Evolutionary conservation across 768 basidiomycete species (phyloP), one percentile per base, ranked within the genome.

Genomic region (Amanita molliuscula): DNA sequence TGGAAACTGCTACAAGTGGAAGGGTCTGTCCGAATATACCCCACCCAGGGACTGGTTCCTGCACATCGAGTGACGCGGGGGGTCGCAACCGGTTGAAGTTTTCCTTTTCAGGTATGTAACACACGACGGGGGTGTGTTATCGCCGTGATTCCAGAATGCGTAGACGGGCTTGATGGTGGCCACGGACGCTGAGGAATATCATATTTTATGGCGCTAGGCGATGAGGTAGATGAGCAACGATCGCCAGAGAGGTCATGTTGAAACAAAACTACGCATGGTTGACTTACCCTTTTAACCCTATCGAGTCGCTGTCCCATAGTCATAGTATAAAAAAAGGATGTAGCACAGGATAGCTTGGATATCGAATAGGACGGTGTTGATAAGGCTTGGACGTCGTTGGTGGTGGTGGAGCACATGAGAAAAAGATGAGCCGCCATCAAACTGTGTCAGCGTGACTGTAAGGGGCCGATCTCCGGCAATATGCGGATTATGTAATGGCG

Each of bases 11-110:
- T 41, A 13, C 25, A 41, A 5, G 20, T 48, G 48, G 48, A 36
- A 37, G 28, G 48, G 48, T 9, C 23, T 48, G 16, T 48, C 48
- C 6, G 48, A 48, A 40, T 26, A 48, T 25, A 25, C 9, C 9
- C 25, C 25, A 9, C 26, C 48, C 7, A 26, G 37, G 7, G 21
- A 41, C 37, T 48, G 48, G 48, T 28, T 48, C 16, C 16, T 48
- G 38, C 48, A 48, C 16, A 41, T 48, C 28, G 48, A 48, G 38
- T 48, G 23, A 47, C 15, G 16, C 25, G 16, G 8, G 8, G 10
- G n/a, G 28, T 26, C 28, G 35, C 21, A 20, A 8, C n/a, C 16
- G 9, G 25, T 47, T 25, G 35, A 20, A 31, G 25, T 28, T 11
- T 28, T 28, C 42, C 26, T 44, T 44, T 28, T 23, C 41, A 21